Conservation (phyloP, 2,329 filamentous ascomycete genomes). For the Chaetomium olivaceum region DNA sequence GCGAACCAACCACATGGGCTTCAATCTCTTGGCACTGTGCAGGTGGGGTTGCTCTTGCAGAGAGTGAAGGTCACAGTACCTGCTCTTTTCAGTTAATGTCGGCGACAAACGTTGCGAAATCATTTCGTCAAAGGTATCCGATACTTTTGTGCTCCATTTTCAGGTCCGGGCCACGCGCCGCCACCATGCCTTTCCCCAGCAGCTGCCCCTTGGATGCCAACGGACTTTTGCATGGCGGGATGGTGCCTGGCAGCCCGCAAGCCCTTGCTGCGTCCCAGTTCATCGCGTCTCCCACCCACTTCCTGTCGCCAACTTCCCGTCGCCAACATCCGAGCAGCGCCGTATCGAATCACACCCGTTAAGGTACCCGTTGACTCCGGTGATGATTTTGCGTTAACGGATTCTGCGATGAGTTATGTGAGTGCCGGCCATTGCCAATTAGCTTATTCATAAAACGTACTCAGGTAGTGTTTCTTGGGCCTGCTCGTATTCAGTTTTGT, state of each 20-base stretch:
- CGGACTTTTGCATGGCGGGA: slow-evolving; percentile 11
- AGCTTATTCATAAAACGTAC: background rate
- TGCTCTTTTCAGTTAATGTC: background rate
- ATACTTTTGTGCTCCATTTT: slow-evolving; percentile 26
- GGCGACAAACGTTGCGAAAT: background rate
- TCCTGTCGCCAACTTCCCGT: background rate
- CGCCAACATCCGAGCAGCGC: background rate
- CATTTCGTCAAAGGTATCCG: slow-evolving; percentile 3
- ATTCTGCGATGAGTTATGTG: background rate
- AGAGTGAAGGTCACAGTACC: slow-evolving; percentile 21
- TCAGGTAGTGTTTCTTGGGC: background rate
- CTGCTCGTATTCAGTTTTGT: slow-evolving; percentile 7
- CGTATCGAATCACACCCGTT: too few species aligned
- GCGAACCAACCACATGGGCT: slow-evolving; percentile 17
- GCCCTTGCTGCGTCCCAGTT: slow-evolving; percentile 8
- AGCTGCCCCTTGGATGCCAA: slow-evolving; percentile 26
- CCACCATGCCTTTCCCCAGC: slow-evolving; percentile 16
- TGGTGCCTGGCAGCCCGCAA: slow-evolving; percentile 15
- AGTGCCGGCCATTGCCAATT: background rate
- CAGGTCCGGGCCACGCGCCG: slow-evolving; percentile 28
- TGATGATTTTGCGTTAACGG: background rate
- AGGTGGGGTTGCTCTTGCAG: slow-evolving; percentile 9
- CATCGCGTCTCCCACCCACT: background rate
- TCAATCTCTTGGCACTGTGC: slow-evolving; percentile 3
- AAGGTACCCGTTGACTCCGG: too few species aligned